phyloP scores from a whole-genome alignment of 441 rosid species.

The Brassica hybrid region DNA sequence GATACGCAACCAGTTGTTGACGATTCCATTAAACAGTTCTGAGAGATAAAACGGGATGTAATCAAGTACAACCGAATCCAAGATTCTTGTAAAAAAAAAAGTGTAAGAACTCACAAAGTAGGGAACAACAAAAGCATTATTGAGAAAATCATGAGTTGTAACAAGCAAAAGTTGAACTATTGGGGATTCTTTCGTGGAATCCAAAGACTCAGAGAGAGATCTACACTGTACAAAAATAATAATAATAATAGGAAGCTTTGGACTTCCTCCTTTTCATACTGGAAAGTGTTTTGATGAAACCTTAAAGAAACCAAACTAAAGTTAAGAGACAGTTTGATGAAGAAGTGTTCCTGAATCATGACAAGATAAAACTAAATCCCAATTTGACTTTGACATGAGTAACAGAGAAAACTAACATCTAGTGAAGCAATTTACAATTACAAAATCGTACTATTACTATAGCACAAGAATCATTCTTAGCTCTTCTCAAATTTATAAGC shows the following conservation, averaged over 20 bases:
- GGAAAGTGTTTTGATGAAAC: conserved; percentile 11
- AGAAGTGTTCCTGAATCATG: background rate
- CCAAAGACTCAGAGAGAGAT: conserved; percentile 24
- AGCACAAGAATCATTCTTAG: background rate
- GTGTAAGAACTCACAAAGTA: conserved; percentile 19
- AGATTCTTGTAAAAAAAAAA: conserved; percentile 10
- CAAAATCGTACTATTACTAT: background rate
- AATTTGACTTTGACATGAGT: background rate
- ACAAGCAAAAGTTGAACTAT: conserved; percentile 27
- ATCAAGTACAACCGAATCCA: conserved; percentile 20
- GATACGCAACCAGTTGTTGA: background rate
- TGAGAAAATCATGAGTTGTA: conserved; percentile 21
- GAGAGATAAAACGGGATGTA: conserved; percentile 23
- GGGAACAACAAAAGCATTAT: conserved; percentile 7
- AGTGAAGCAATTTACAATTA: background rate
- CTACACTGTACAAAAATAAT: conserved; percentile 5
- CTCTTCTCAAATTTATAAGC: conserved; percentile 8
- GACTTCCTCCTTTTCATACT: conserved; percentile 28
- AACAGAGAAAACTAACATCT: conserved; percentile 1
- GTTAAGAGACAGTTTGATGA: background rate
- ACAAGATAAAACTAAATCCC: background rate
- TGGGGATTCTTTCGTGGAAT: conserved; percentile 30
- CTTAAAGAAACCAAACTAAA: conserved; percentile 27
- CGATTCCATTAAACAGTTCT: conserved; percentile 24
- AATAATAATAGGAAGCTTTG: conserved; percentile 12